Percentiles rank a stretch among this genome's conserved stretches.
These are phyloP conservation scores for Xylaria sp. DNA, from an alignment of 2,329 filamentous ascomycete species.

Conservation along the genomic window DNA sequence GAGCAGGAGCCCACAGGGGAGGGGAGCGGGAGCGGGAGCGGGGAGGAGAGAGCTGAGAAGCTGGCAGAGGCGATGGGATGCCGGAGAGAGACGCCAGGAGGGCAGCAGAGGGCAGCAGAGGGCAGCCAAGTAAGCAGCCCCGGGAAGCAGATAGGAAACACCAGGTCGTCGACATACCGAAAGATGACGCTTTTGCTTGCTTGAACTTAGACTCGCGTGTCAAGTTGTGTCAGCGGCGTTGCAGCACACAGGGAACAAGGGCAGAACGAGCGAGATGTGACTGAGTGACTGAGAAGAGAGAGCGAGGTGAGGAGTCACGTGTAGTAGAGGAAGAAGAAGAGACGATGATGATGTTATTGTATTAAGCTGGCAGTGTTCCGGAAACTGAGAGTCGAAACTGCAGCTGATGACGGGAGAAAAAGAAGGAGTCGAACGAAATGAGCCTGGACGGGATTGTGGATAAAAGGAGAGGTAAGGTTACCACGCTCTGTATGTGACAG, in stretches of 20 bases:
- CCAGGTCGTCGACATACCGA: constrained; percentile 25
- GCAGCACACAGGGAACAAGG: constrained; percentile 23
- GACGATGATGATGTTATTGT: not conserved
- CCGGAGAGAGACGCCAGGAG: not conserved
- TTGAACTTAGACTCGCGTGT: constrained; percentile 15
- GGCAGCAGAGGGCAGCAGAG: not conserved
- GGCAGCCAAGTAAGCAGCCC: not conserved
- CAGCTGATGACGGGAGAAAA: constrained; percentile 13
- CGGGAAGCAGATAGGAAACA: constrained; percentile 6
- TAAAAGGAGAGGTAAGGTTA: constrained; percentile 20
- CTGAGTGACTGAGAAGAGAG: constrained; percentile 15
- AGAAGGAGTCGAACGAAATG: constrained; percentile 25
- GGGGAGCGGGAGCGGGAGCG: not conserved
- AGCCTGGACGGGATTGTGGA: constrained; percentile 23
- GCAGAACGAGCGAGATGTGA: constrained; percentile 23
- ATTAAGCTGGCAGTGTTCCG: constrained; percentile 10
- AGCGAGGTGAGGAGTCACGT: constrained; percentile 19
- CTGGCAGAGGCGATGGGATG: constrained; percentile 5
- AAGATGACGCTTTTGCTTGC: constrained; percentile 17
- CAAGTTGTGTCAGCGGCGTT: constrained; percentile 33
- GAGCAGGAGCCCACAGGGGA: not conserved
- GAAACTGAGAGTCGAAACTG: constrained; percentile 17
- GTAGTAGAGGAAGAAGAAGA: constrained; percentile 2
- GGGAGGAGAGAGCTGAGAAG: not conserved
- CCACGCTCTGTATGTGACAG: constrained; percentile 16